Evolutionary conservation across 2,329 filamentous ascomycete genomes (phyloP), one percentile per base, ranked within the genome.

Genomic region (Clonostachys rhizophaga): DNA sequence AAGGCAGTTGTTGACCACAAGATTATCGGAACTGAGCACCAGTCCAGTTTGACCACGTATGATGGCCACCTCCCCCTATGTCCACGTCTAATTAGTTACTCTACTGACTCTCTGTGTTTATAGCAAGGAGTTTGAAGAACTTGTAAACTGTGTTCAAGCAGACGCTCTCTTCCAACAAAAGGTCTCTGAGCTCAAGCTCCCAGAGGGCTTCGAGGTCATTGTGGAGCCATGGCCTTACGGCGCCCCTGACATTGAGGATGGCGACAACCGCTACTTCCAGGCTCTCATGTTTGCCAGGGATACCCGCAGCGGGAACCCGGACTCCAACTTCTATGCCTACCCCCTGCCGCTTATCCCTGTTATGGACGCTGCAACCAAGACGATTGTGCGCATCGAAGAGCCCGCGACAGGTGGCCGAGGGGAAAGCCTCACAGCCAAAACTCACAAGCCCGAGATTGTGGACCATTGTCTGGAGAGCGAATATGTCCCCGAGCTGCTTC

Each of bases 281-380:
- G 63, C 55, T 8, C 54, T 67, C 1, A 54, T 63, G 39, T 67
- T 67, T 35, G 64, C 57, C 0, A 54, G 55, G 5, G 58, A 67
- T 44, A 55, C 55, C 1, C 49, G 55, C 13, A 61, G 50, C 35
- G 60, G 61, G 24, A 66, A 79, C 34, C 59, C 61, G 0, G 76
- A 81, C 49, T 69, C 76, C 13, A 81, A 81, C 52, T 74, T 74
- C 47, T 81, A 81, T 51, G 75, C 76, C 1, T 81, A 76, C 43
- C 78, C 78, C 0, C 60, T 81, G 13, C 72, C 71, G 1, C 58
- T 76, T 18, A 70, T 74, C 34, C 72, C 72, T 5, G 62, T 79
- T 17, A 59, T 66, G 52, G 61, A 67, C 24, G 55, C 52, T 3
- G 46, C 51, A 3, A 64, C 55, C 12, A 53, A 54, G 4, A 55